phyloP scores from a whole-genome alignment of 2,329 filamentous ascomycete genomes.

The Aspergillus flavus region DNA sequence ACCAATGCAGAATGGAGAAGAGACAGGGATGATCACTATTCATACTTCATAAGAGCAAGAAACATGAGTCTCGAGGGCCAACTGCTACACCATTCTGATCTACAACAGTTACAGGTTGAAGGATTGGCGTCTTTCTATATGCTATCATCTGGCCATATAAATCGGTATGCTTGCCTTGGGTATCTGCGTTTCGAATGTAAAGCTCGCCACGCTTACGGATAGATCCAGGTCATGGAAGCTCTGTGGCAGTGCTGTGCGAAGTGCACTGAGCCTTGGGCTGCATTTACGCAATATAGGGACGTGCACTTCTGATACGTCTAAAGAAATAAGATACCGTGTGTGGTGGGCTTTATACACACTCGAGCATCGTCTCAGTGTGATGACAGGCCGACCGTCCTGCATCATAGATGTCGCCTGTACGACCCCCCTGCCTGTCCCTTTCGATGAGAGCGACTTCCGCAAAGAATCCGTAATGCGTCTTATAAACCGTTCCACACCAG shows the following conservation, averaged over 20 bases:
- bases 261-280: constrained; percentile 45
- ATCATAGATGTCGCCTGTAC: constrained; percentile 46
- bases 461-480: constrained; percentile 33
- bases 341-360: constrained; percentile 50
- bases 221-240: constrained; percentile 45
- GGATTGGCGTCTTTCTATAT: constrained; percentile 47
- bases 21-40: constrained; percentile 41
- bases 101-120: constrained; percentile 48
- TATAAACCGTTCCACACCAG: constrained; percentile 29
- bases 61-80: constrained; percentile 42
- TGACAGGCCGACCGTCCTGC: constrained; percentile 49
- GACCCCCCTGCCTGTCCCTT: constrained; percentile 44
- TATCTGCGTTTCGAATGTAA: not conserved
- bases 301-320: constrained; percentile 42
- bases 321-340: constrained; percentile 47
- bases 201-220: constrained; percentile 5
- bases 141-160: constrained; percentile 44
- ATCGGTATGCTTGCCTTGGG: constrained; percentile 35
- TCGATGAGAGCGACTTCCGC: constrained; percentile 45
- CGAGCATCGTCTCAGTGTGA: constrained; percentile 45
- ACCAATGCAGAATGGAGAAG: constrained; percentile 39
- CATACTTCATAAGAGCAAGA: constrained; percentile 46
- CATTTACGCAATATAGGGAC: constrained; percentile 45
- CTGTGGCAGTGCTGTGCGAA: constrained; percentile 43
- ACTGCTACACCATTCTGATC: constrained; percentile 44